These are phyloP conservation scores for Thielaviopsis euricoi DNA, from an alignment of 2,329 filamentous ascomycete species.

Conservation along the genomic window DNA sequence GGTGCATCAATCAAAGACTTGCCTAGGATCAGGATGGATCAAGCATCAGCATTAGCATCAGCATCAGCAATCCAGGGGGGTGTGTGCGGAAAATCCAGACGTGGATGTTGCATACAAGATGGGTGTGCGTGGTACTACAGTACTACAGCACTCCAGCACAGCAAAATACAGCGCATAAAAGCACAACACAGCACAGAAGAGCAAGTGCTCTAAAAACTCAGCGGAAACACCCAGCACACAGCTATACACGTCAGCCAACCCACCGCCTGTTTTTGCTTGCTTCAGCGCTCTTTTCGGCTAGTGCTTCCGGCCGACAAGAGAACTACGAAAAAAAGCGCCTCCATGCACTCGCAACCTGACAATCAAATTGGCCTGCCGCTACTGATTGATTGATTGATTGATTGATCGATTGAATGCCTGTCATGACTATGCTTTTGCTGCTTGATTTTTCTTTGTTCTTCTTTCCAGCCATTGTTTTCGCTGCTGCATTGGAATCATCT, in stretches of 20 bases:
- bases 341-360: too few species aligned
- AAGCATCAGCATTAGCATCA: neutral
- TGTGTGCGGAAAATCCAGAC: neutral
- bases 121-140: neutral
- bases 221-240: neutral
- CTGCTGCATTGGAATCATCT: too few species aligned
- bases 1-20: neutral
- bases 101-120: neutral
- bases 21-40: slow-evolving; percentile 1
- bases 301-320: neutral
- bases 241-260: neutral
- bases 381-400: too few species aligned
- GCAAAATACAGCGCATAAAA: neutral
- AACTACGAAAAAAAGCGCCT: neutral
- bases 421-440: too few species aligned
- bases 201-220: neutral
- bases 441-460: too few species aligned
- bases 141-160: neutral
- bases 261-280: neutral
- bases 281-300: neutral
- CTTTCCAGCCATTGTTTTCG: too few species aligned
- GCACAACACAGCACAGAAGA: neutral
- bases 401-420: too few species aligned
- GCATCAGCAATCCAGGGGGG: neutral
- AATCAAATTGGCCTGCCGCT: too few species aligned